Evolutionary conservation across 75 land plant species (phyloP).

Genomic region (Cunninghamia lanceolata): DNA sequence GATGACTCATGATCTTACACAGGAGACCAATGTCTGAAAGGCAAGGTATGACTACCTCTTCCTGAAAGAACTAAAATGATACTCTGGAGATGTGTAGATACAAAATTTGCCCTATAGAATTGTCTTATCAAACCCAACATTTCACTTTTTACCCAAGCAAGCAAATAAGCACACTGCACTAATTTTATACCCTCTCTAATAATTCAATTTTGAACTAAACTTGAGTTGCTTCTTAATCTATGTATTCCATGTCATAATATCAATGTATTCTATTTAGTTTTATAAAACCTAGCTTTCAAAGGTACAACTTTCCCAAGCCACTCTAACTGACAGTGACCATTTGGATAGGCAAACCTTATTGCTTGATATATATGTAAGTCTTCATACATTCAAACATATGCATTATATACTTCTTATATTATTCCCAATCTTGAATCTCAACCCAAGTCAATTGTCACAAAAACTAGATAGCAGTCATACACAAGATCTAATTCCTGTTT

Average conservation of each 20-base stretch:
- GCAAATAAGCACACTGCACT: background rate
- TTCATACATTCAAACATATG: background rate
- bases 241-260: conserved; percentile 9
- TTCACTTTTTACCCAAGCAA: background rate
- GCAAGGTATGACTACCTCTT: too few relatives aligned
- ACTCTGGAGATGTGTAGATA: background rate
- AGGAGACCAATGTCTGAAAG: too few relatives aligned
- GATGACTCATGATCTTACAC: too few relatives aligned
- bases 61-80: background rate
- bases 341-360: background rate
- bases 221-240: conserved; percentile 8
- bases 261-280: background rate
- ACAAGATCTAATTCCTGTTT: conserved; percentile 24
- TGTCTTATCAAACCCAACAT: conserved; percentile 7
- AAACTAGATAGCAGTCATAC: background rate
- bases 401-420: background rate
- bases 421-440: background rate
- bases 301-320: background rate
- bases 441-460: conserved; percentile 5
- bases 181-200: background rate
- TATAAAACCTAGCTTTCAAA: background rate
- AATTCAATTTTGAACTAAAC: background rate
- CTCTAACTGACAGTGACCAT: background rate
- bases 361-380: background rate
- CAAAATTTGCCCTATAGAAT: background rate